Base-by-base conservation (phyloP, 805 yeast species). In the Candida krabiensis region DNA sequence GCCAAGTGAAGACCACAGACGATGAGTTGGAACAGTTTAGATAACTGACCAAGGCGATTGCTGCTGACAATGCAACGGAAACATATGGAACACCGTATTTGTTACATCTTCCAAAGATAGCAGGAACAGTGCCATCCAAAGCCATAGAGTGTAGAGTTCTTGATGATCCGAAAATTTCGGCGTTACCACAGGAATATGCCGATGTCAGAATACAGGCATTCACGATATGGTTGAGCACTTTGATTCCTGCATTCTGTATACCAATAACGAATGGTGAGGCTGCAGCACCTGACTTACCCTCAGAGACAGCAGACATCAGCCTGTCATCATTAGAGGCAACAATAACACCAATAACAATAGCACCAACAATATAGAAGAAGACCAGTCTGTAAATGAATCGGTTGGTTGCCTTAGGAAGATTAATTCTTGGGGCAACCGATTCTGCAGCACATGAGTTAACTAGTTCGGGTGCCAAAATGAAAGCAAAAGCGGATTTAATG, bases 241-340 rank as follows among this genome's bases (percentile, higher is more conserved):
- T 56, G 47, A 87, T 85, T 35, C 76, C 70, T 13, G 87, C 85
- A 49, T 71, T 73, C 53, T 77, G 77, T 53, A 87, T 82, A 38
- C 95, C 96, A 57, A 86, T 81, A 37, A 86, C 91, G 53, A 85
- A 88, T 23, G 96, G 96, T 12, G 95, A 84, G 15, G 91, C 91
- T 31, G 82, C 77, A 4, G 95, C 93, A 46, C 79, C 77, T 11
- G 67, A 50, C 11, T 59, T 44, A 49, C 80, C 82, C 25, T 67
- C 63, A n/a, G 64, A 68, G 49, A 74, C 60, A 13, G 75, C 76
- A 32, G 49, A 50, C 49, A 75, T 61, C 35, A 72, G 62, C 41
- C 66, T 56, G 28, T 55, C 56, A 50, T 71, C 73, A 24, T 58
- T 63, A 14, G 63, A 61, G 30, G 67, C 59, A 35, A 71, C 79